A percentile compares a stretch with the other conserved stretches of the same genome.
phyloP scores from a whole-genome alignment of 1,284 basidiomycete species.

The Ganoderma resinaceum region DNA sequence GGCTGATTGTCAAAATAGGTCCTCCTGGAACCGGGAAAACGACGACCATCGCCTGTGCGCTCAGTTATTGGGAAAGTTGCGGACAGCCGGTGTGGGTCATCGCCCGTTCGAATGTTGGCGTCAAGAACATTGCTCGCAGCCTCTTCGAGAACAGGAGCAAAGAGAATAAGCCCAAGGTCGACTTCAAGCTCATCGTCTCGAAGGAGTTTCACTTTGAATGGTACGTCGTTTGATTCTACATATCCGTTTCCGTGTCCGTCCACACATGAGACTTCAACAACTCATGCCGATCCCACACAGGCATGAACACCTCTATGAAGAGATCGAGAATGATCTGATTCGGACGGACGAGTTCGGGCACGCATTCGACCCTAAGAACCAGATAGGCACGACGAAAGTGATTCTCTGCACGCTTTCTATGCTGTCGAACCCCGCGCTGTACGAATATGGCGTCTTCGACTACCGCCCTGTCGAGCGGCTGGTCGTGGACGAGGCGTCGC shows the following conservation, averaged over 20 bases:
- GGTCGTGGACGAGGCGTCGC: constrained; percentile 56
- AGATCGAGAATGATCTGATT: constrained; percentile 53
- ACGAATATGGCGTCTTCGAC: constrained; percentile 22
- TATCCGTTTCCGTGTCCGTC: not conserved
- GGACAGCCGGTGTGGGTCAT: constrained; percentile 36
- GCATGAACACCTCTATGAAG: constrained; percentile 73
- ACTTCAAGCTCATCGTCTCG: constrained; percentile 53
- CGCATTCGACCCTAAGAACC: constrained; percentile 13
- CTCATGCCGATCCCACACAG: constrained; percentile 46
- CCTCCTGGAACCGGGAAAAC: constrained; percentile 42
- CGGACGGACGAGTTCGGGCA: constrained; percentile 52
- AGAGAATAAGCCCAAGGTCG: not conserved
- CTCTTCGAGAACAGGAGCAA: constrained; percentile 38
- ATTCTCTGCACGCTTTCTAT: constrained; percentile 76
- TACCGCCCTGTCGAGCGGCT: constrained; percentile 51
- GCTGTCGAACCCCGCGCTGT: constrained; percentile 54
- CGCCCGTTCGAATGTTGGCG: constrained; percentile 49
- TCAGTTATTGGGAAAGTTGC: constrained; percentile 15
- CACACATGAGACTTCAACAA: not conserved
- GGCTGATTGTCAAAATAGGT: constrained; percentile 10
- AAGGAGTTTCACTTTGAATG: constrained; percentile 65
- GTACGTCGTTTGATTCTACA: constrained; percentile 44
- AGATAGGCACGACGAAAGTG: constrained; percentile 47
- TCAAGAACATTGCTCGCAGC: constrained; percentile 60
- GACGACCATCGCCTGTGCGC: constrained; percentile 42